Evolutionary conservation across 371 early-diverging fungal genomes (phyloP).

Genomic region (Mucor saturninus): DNA sequence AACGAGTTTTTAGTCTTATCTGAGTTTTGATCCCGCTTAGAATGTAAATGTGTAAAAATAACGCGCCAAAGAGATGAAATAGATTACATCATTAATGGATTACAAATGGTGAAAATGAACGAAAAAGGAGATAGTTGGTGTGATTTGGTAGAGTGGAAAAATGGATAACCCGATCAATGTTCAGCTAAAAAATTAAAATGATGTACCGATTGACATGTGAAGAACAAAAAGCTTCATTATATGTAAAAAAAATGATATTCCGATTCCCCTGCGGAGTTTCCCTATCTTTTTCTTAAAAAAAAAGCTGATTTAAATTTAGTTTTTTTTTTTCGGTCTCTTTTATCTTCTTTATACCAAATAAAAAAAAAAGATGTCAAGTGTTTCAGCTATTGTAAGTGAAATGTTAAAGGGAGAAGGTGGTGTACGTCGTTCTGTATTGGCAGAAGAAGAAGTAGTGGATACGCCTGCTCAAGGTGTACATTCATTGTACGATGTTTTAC

Average conservation of each 20-base stretch:
- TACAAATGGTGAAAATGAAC: too few species aligned
- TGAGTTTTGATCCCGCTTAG: too few species aligned
- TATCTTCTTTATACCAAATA: conserved; percentile 2
- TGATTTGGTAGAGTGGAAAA: too few species aligned
- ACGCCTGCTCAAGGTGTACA: conserved; percentile 60
- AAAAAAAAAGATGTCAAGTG: conserved; percentile 4
- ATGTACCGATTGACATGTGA: conserved; percentile 9
- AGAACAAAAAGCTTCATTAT: not conserved
- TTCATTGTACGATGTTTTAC: conserved; percentile 75
- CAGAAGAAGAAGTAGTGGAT: conserved; percentile 58
- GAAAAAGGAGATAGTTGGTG: too few species aligned
- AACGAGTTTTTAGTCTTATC: too few species aligned
- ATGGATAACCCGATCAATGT: too few species aligned
- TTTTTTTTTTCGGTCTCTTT: conserved; percentile 9
- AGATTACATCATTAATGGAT: too few species aligned
- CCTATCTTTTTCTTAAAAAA: not conserved
- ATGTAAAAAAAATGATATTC: not conserved
- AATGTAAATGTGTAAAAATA: too few species aligned
- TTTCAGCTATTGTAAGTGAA: conserved; percentile 14
- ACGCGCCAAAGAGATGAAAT: too few species aligned
- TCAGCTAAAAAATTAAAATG: too few species aligned
- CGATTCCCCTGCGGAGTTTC: not conserved
- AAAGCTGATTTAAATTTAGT: not conserved
- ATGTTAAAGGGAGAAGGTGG: conserved; percentile 46
- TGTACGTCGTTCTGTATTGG: conserved; percentile 59